Conservation (phyloP, 1,284 basidiomycete species). For the Trichosporon ovoides region DNA sequence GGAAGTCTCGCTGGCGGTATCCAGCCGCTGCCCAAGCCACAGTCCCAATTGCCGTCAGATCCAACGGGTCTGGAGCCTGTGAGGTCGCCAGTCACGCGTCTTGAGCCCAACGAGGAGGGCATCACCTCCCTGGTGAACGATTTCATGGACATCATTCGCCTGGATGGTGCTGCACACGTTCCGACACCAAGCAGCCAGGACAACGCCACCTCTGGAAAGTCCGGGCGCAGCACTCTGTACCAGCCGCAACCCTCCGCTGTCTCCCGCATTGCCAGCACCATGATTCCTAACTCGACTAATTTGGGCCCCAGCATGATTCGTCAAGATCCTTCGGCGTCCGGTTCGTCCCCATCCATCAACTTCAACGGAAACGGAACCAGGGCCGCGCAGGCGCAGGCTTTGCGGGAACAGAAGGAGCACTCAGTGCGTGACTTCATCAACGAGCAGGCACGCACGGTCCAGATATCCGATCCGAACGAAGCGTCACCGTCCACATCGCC, state of each 20-base stretch:
- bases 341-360: not conserved
- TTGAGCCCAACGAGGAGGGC: not conserved
- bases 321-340: not conserved
- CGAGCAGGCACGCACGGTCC: constrained; percentile 35
- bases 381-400: constrained; percentile 1
- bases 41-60: not conserved
- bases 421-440: constrained; percentile 38
- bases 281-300: not conserved
- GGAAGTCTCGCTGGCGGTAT: not conserved
- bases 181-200: not conserved
- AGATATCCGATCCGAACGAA: constrained; percentile 37
- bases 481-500: constrained; percentile 31
- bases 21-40: not conserved
- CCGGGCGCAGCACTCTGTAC: not conserved
- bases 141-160: constrained; percentile 2
- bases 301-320: not conserved
- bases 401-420: constrained; percentile 18
- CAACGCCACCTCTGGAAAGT: not conserved
- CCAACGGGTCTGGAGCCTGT: not conserved
- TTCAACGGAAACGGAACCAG: not conserved
- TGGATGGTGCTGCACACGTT: not conserved
- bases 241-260: constrained; percentile 6
- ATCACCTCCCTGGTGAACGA: not conserved
- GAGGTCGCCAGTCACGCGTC: not conserved
- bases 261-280: not conserved